A percentile compares a stretch with the other conserved stretches of the same genome.
phyloP scores from a whole-genome alignment of 495 filamentous ascomycete species.

The Hypoxylon cercidicola region DNA sequence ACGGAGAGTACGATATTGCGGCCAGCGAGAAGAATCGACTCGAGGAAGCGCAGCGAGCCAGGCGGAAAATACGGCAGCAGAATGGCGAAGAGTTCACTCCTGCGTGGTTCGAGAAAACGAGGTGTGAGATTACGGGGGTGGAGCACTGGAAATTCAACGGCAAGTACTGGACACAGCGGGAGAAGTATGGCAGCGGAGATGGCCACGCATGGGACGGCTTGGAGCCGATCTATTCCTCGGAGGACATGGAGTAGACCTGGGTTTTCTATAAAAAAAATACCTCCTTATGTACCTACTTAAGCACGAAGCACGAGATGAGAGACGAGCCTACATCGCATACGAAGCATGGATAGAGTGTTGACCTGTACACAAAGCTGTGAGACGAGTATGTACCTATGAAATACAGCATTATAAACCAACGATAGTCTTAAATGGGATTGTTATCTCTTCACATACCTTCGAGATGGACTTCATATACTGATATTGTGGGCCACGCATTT shows the following conservation, averaged over 20 bases:
- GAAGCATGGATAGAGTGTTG: background rate
- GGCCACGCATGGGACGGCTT: conserved; percentile 57
- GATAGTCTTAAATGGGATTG: background rate
- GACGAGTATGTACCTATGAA: conserved; percentile 36
- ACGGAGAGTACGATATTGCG: conserved; percentile 92
- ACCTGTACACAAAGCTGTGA: conserved; percentile 23
- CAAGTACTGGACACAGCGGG: conserved; percentile 83
- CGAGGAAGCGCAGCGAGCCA: conserved; percentile 90
- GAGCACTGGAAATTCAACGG: conserved; percentile 89
- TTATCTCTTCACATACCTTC: background rate
- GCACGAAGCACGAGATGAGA: background rate
- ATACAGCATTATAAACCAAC: conserved; percentile 20
- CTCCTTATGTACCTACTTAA: too few relatives aligned
- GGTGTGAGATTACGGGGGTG: conserved; percentile 83
- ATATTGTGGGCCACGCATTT: too few relatives aligned
- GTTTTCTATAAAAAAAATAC: too few relatives aligned
- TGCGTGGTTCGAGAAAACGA: conserved; percentile 81
- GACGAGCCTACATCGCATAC: conserved; percentile 7
- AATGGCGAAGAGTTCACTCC: conserved; percentile 84
- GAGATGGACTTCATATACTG: background rate
- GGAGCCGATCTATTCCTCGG: conserved; percentile 57
- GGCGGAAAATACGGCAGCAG: conserved; percentile 75
- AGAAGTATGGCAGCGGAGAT: conserved; percentile 62
- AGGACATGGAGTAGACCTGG: conserved; percentile 24
- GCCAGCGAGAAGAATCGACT: conserved; percentile 94